Percentiles rank a stretch among this genome's conserved stretches.
Evolutionary conservation across 2,329 filamentous ascomycete genomes (phyloP).

Genomic region (Trichophyton mentagrophytes): DNA sequence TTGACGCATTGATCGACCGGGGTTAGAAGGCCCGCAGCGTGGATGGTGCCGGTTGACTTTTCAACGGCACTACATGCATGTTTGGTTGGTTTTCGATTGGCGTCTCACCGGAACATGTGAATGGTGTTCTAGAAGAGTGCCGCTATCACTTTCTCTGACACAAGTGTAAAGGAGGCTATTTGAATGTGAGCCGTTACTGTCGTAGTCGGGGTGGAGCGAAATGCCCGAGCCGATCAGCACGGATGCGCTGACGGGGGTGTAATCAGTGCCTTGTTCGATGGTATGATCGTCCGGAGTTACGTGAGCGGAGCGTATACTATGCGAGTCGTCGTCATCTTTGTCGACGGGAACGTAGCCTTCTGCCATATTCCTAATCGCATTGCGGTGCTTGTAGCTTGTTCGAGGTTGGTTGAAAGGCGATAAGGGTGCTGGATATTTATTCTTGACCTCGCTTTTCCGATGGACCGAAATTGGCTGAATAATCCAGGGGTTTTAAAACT

Average conservation of each 20-base stretch:
- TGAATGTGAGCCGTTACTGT: neutral
- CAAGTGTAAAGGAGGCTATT: neutral
- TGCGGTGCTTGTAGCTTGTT: neutral
- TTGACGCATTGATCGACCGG: neutral
- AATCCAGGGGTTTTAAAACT: neutral
- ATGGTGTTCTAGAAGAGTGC: neutral
- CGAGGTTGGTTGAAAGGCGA: neutral
- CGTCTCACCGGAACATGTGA: neutral
- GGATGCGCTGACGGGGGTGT: neutral
- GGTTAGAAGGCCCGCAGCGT: neutral
- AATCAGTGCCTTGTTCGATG: neutral
- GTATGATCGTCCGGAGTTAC: neutral
- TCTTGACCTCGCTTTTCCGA: neutral
- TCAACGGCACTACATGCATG: neutral
- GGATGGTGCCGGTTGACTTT: neutral
- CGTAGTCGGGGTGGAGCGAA: neutral
- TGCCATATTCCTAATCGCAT: slow-evolving; percentile 7
- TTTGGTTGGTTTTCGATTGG: neutral
- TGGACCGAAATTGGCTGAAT: neutral
- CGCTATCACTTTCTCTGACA: neutral
- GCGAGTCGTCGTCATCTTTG: slow-evolving; percentile 10
- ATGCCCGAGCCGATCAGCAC: neutral
- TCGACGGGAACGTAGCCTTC: slow-evolving; percentile 13
- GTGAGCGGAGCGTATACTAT: slow-evolving; percentile 2
- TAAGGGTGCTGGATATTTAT: neutral